Percentiles rank a stretch among this genome's conserved stretches.
Conservation (phyloP, 2,329 filamentous ascomycete genomes). For the Allantophomopsis lycopodina region DNA sequence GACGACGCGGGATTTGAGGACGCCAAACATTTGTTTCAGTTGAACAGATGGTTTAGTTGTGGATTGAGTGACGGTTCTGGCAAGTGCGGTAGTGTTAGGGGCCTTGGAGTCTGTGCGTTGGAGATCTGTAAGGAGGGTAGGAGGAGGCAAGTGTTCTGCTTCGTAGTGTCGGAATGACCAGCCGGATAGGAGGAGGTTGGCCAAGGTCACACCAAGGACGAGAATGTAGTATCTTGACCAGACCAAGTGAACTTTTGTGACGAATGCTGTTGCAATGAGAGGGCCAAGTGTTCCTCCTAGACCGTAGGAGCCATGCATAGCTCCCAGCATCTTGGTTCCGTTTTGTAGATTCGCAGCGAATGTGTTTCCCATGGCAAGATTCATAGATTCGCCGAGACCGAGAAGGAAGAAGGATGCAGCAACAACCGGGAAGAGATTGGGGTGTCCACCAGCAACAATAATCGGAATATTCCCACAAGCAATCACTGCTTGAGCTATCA, state of each 20-base stretch:
- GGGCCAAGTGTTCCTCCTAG: conserved; percentile 51
- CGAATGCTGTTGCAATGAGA: conserved; percentile 61
- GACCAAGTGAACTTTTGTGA: conserved; percentile 35
- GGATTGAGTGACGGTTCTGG: conserved; percentile 11
- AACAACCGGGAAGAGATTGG: conserved; percentile 48
- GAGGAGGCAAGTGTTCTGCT: conserved; percentile 29
- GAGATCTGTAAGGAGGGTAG: conserved; percentile 26
- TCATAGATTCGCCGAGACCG: conserved; percentile 41
- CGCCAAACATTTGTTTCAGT: conserved; percentile 24
- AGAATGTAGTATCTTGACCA: conserved; percentile 69
- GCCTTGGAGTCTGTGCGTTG: conserved; percentile 23
- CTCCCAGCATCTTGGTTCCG: conserved; percentile 40
- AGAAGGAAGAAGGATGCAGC: conserved; percentile 57
- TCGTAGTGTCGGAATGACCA: conserved; percentile 64
- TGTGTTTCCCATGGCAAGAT: conserved; percentile 42
- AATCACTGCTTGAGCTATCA: conserved; percentile 41
- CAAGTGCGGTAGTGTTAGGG: conserved; percentile 3
- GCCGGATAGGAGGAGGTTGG: conserved; percentile 41
- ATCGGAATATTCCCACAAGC: conserved; percentile 50
- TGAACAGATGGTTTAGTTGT: conserved; percentile 21
- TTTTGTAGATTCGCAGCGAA: conserved; percentile 41
- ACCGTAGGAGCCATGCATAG: conserved; percentile 55
- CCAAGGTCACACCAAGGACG: conserved; percentile 39
- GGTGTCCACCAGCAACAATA: conserved; percentile 36
- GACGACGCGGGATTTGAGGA: conserved; percentile 37